phyloP scores from a whole-genome alignment of 192 early-diverging fungal genomes.

The Linnemannia exigua region DNA sequence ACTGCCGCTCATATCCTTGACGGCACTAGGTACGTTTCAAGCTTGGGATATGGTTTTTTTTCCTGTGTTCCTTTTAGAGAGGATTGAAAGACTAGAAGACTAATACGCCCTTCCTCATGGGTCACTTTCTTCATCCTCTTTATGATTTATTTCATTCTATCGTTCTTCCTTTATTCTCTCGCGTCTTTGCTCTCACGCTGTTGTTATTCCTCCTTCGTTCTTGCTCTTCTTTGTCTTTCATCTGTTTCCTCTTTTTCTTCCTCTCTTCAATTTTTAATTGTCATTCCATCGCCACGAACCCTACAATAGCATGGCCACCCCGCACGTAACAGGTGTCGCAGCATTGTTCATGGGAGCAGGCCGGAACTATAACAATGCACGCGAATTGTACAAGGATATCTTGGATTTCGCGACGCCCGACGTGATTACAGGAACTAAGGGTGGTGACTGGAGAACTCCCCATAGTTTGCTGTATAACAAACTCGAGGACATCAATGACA shows the following conservation, averaged over 20 bases:
- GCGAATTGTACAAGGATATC: constrained; percentile 51
- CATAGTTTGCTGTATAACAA: constrained; percentile 42
- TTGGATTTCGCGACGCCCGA: constrained; percentile 11
- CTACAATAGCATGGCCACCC: constrained; percentile 60
- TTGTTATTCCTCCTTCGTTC: background rate
- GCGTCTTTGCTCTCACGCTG: background rate
- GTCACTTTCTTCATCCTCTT: background rate
- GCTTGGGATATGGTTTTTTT: too few species aligned
- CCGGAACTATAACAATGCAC: constrained; percentile 22
- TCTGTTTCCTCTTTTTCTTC: background rate
- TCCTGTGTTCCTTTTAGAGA: too few species aligned
- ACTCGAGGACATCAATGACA: constrained; percentile 22
- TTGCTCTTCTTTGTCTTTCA: background rate
- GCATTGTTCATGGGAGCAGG: constrained; percentile 52
- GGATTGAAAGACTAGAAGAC: too few species aligned
- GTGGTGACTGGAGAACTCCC: constrained; percentile 2
- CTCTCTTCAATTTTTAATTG: too few species aligned
- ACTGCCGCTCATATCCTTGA: constrained; percentile 52
- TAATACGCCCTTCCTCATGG: too few species aligned
- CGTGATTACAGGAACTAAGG: constrained; percentile 3
- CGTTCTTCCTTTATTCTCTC: background rate
- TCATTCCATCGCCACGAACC: background rate
- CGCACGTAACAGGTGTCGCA: constrained; percentile 65
- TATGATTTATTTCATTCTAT: background rate
- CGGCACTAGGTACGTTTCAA: constrained; percentile 58